Conservation (phyloP, 2,329 filamentous ascomycete species). For the Aplosporella prunicola region DNA sequence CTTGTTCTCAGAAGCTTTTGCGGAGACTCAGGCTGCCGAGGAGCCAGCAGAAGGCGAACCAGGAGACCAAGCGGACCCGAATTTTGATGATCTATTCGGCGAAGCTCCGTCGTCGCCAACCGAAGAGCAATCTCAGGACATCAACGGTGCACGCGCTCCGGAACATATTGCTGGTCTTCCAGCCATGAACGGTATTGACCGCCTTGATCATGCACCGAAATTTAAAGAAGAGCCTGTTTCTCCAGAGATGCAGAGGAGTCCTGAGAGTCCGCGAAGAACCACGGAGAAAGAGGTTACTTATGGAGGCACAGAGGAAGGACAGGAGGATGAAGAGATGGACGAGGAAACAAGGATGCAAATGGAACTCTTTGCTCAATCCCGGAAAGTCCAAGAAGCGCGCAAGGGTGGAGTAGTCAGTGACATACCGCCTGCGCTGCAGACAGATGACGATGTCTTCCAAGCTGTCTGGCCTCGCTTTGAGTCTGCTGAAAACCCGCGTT, state of each 20-base stretch:
- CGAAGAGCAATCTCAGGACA: not conserved
- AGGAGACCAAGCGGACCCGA: constrained; percentile 22
- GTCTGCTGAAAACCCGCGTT: constrained; percentile 63
- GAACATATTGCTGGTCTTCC: constrained; percentile 6
- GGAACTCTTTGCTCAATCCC: constrained; percentile 22
- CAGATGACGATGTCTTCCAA: constrained; percentile 64
- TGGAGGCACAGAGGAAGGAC: not conserved
- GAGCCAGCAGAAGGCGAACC: constrained; percentile 1
- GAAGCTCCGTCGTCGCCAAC: constrained; percentile 35
- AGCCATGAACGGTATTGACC: not conserved
- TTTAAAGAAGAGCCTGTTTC: not conserved
- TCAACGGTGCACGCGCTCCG: not conserved
- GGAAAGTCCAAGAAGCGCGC: constrained; percentile 20
- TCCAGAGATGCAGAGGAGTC: constrained; percentile 2
- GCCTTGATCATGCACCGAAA: not conserved
- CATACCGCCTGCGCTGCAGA: constrained; percentile 62
- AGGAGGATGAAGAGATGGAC: constrained; percentile 25
- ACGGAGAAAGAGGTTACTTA: not conserved
- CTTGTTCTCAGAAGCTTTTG: constrained; percentile 14
- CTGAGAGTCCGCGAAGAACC: constrained; percentile 6
- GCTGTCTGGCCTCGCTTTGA: constrained; percentile 76
- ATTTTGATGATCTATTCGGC: constrained; percentile 58
- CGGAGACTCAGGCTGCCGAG: constrained; percentile 1
- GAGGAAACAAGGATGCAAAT: constrained; percentile 26
- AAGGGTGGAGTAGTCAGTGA: constrained; percentile 28